phyloP scores from a whole-genome alignment of 106 monocot genomes.

The Hemerocallis citrina region DNA sequence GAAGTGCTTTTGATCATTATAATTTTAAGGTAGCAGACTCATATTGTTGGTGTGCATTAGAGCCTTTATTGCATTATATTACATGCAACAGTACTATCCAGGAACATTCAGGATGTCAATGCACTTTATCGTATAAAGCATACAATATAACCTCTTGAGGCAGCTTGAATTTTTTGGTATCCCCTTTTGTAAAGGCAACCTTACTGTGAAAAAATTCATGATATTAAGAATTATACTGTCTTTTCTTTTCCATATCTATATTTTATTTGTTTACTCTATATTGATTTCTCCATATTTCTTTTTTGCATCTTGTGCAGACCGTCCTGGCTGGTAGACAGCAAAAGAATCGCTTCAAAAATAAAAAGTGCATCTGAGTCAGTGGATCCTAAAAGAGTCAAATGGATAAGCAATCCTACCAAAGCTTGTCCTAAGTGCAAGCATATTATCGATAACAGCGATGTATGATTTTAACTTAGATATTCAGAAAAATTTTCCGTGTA shows the following conservation, averaged over 20 bases:
- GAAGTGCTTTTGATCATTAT: too few relatives aligned
- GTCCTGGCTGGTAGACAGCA: slow-evolving; percentile 86
- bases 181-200: too few relatives aligned
- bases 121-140: too few relatives aligned
- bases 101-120: too few relatives aligned
- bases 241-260: neutral
- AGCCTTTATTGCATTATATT: too few relatives aligned
- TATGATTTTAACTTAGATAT: slow-evolving; percentile 23
- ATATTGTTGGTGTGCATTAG: too few relatives aligned
- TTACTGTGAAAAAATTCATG: too few relatives aligned
- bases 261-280: neutral
- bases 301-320: slow-evolving; percentile 49
- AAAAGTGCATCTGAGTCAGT: slow-evolving; percentile 64
- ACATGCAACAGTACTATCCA: too few relatives aligned
- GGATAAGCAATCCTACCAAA: slow-evolving; percentile 82
- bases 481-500: neutral
- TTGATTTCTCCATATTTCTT: neutral
- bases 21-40: too few relatives aligned
- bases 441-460: slow-evolving; percentile 88
- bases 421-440: slow-evolving; percentile 72
- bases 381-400: slow-evolving; percentile 49
- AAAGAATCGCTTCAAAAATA: slow-evolving; percentile 89
- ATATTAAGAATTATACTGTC: neutral
- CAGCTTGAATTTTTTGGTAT: too few relatives aligned
- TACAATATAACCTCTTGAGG: too few relatives aligned